Evolutionary conservation across 805 yeast species (phyloP).

Genomic region (Sporopachydermia lactativora): DNA sequence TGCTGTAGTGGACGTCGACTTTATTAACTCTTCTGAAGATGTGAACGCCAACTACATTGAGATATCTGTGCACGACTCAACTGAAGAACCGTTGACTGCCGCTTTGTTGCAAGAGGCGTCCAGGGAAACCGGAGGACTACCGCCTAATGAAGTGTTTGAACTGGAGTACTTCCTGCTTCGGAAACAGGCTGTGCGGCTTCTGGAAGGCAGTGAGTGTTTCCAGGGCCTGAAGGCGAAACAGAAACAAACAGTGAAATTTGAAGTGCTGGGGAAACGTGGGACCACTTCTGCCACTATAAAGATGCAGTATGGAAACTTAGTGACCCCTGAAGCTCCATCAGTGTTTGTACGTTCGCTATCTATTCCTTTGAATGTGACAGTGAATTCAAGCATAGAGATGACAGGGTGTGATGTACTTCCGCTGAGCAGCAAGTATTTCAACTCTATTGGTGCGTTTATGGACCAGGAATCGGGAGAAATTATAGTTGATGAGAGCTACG

Average conservation of each 20-base stretch:
- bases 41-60: constrained; percentile 41
- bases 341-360: constrained; percentile 40
- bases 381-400: constrained; percentile 58
- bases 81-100: constrained; percentile 47
- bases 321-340: constrained; percentile 14
- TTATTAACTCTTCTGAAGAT: constrained; percentile 45
- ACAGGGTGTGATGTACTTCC: constrained; percentile 68
- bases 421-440: constrained; percentile 12
- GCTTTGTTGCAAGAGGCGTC: constrained; percentile 21
- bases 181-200: constrained; percentile 36
- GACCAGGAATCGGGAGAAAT: constrained; percentile 6
- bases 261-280: constrained; percentile 59
- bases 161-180: constrained; percentile 53
- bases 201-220: constrained; percentile 18
- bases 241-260: constrained; percentile 22
- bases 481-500: constrained; percentile 6
- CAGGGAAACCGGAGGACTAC: constrained; percentile 27
- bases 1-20: constrained; percentile 30
- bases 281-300: constrained; percentile 50
- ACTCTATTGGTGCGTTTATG: constrained; percentile 2
- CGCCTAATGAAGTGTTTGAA: constrained; percentile 57
- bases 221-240: constrained; percentile 13
- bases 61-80: constrained; percentile 59
- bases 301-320: constrained; percentile 44
- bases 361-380: constrained; percentile 58